Evolutionary conservation across 2,329 filamentous ascomycete species (phyloP), one percentile per base, ranked within the genome.

Genomic region (Grosmannia huntii): DNA sequence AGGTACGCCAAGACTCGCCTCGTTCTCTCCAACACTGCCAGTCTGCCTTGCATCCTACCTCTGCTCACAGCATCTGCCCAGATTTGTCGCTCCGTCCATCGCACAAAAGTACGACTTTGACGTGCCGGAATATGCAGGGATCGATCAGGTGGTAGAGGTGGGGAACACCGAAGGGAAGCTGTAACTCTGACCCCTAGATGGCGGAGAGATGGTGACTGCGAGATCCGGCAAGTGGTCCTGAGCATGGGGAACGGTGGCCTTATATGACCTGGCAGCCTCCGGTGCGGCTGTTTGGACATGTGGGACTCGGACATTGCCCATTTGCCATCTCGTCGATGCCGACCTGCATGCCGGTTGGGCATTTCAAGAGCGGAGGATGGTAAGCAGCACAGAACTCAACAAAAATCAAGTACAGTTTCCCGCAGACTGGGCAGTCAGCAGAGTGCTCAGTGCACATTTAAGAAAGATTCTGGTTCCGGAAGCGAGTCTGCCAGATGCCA

Each of bases 61-160:
- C 33, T 33, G 46, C 57, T 56, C 21, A 52, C 38, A 21, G 14
- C 10, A 7, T 28, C 23, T 5, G 6, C 9, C 3, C 64, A 87
- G 89, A 60, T 99, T 99, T 67, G 79, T 99, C 67, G 83, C 87
- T 23, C 82, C 83, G 57, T 77, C 78, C 56, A 84, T 96, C 66
- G 87, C 90, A 38, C 81, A 86, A 65, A 96, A 94, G 73, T 99
- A 95, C 73, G 82, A 83, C 53, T 79, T 99, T 61, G 87, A 94
- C 65, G 70, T 95, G 57, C 92, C 92, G 5, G 73, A 81, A 62
- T 99, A 96, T 71, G 77, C 86, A 65, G 94, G 91, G 0, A 73
- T 94, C 64, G 91, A 97, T 71, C 94, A 97, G 72, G 77, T 96
- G 64, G 86, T 91, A 57, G 94, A 99, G 71, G 77, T 95, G 49